Conservation (phyloP, 805 yeast genomes). For the Candida stauntonica region DNA sequence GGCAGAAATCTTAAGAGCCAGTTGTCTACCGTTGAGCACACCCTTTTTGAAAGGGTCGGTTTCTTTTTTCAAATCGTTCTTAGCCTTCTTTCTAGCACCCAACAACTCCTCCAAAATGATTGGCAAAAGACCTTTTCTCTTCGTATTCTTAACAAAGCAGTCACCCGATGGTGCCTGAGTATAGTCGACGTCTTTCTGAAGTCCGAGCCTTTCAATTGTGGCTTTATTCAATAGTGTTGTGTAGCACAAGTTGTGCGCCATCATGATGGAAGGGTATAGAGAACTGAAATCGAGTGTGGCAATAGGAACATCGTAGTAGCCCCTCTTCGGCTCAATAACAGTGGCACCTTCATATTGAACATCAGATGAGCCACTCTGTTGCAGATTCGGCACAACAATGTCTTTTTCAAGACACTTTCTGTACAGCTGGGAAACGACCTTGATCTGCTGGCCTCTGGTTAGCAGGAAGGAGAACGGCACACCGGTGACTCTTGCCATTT, state of each 20-base stretch:
- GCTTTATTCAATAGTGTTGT: conserved; percentile 76
- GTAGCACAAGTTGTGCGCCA: conserved; percentile 97
- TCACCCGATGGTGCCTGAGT: conserved; percentile 89
- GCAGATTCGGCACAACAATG: conserved; percentile 87
- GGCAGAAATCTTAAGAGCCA: conserved; percentile 94
- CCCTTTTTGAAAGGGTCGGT: conserved; percentile 91
- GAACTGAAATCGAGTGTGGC: conserved; percentile 98
- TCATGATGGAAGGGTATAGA: conserved; percentile 96
- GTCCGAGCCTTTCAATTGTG: conserved; percentile 58
- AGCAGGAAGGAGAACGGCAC: conserved; percentile 90
- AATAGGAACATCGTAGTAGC: conserved; percentile 94
- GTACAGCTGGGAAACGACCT: conserved; percentile 91
- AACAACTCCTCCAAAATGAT: conserved; percentile 85
- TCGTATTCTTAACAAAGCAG: conserved; percentile 66
- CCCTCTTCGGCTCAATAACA: conserved; percentile 93
- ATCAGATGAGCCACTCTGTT: conserved; percentile 69
- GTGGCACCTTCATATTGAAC: conserved; percentile 99
- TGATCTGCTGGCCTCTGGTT: conserved; percentile 95
- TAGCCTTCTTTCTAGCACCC: conserved; percentile 90
- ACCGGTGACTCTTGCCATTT: conserved; percentile 99
- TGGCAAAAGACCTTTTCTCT: conserved; percentile 84
- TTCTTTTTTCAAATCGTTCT: conserved; percentile 83
- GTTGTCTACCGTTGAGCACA: conserved; percentile 94
- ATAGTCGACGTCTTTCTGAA: conserved; percentile 74
- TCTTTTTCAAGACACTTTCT: conserved; percentile 86